Conservation (phyloP, 495 filamentous ascomycete species). For the Neurospora sp. region DNA sequence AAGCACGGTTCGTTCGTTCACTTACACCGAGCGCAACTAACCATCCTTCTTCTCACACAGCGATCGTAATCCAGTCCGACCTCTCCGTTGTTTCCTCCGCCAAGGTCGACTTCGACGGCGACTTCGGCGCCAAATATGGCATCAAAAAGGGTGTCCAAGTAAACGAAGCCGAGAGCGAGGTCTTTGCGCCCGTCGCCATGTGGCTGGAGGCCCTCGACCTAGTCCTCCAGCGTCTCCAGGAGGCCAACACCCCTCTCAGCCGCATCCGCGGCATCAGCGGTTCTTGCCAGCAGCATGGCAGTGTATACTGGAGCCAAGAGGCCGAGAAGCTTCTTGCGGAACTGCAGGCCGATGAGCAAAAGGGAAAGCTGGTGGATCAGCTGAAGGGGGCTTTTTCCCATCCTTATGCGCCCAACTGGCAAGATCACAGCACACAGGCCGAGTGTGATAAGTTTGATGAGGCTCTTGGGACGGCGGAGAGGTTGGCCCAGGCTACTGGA, state of each 20-base stretch:
- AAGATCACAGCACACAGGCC: slow-evolving; percentile 84
- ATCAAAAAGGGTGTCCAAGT: slow-evolving; percentile 80
- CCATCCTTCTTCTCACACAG: slow-evolving; percentile 22
- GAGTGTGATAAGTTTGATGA: slow-evolving; percentile 85
- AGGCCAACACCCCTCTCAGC: slow-evolving; percentile 65
- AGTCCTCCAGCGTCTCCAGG: slow-evolving; percentile 61
- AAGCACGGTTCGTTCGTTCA: background rate
- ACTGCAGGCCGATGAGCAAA: slow-evolving; percentile 45
- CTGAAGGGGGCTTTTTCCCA: slow-evolving; percentile 67
- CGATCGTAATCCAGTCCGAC: slow-evolving; percentile 68
- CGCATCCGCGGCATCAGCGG: slow-evolving; percentile 76
- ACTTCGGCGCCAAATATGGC: slow-evolving; percentile 67
- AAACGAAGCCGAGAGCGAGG: slow-evolving; percentile 71
- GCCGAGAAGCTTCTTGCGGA: slow-evolving; percentile 54
- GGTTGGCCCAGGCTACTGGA: slow-evolving; percentile 68
- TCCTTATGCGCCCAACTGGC: slow-evolving; percentile 90
- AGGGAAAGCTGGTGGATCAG: slow-evolving; percentile 49
- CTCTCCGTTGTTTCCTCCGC: slow-evolving; percentile 66
- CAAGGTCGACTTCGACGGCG: slow-evolving; percentile 62
- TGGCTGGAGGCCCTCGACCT: slow-evolving; percentile 89
- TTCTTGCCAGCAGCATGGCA: slow-evolving; percentile 93
- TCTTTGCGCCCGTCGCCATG: slow-evolving; percentile 85
- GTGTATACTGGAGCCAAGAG: slow-evolving; percentile 73
- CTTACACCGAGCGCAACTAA: background rate
- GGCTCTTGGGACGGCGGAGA: slow-evolving; percentile 50